phyloP scores from a whole-genome alignment of 331 rosid genomes.

The Telfairia occidentalis region DNA sequence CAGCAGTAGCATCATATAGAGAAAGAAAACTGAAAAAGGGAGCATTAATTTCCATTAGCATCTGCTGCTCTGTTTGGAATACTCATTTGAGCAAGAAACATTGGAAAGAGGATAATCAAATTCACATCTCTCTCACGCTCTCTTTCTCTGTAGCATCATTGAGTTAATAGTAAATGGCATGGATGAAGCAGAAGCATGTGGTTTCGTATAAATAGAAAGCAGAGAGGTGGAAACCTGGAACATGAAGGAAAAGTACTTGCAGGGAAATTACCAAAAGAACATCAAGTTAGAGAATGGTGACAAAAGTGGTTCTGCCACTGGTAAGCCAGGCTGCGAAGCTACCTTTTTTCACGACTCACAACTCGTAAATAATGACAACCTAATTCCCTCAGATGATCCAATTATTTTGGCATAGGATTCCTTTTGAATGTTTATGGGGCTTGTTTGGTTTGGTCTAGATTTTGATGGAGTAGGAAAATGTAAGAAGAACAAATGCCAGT shows the following conservation, averaged over 20 bases:
- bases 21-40: not conserved
- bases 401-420: slow-evolving; percentile 1
- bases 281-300: not conserved
- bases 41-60: not conserved
- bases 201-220: not conserved
- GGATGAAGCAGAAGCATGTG: not conserved
- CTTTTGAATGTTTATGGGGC: not conserved
- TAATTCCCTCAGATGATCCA: not conserved
- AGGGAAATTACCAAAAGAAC: not conserved
- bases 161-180: not conserved
- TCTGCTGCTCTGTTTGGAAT: slow-evolving; percentile 24
- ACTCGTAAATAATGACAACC: not conserved
- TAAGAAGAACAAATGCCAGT: not conserved
- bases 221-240: not conserved
- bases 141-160: not conserved
- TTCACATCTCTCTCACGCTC: slow-evolving; percentile 1
- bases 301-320: not conserved
- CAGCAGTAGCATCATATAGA: not conserved
- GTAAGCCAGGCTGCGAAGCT: not conserved
- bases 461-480: not conserved
- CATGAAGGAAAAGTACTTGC: not conserved
- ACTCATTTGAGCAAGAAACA: slow-evolving; percentile 82
- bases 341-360: not conserved
- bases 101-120: slow-evolving; percentile 24
- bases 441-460: not conserved